Base-by-base conservation (phyloP, 1,284 basidiomycete genomes). In the Lignosus rhinocerotis region DNA sequence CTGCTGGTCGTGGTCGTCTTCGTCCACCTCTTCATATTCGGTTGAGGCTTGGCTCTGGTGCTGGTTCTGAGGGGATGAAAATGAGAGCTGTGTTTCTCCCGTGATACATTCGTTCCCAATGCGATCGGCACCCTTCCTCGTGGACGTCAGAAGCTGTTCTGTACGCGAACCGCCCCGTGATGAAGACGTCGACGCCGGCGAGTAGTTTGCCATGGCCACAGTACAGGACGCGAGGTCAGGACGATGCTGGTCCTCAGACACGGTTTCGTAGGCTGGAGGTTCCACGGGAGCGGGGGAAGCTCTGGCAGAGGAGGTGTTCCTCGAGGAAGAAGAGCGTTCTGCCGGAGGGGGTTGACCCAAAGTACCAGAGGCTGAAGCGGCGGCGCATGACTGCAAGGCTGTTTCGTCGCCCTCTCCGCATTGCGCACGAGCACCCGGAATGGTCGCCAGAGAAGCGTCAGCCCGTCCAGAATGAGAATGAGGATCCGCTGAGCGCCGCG, bases 401-500 rank as follows among this genome's bases (percentile, higher is more conserved):
- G 62, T 64, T 64, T 54, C 58, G 60, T 64, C 55, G 59, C 62
- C 49, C 53, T 51, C 53, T 64, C 62, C 62, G 62, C 62, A 55
- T 64, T 64, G 62, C 53, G 59, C 43, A 57, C 53, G 59, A 59
- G 58, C 59, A 55, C 53, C 62, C 59, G 62, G 59, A 51, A 58
- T 51, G 51, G 62, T 56, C 62, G 59, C 59, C 62, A 64, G 46
- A 64, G 62, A 64, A 64, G 62, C 59, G 53, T 52, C 46, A 50
- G 55, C 38, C 57, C 58, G 48, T 56, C 55, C 62, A 59, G 50
- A 33, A 51, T 39, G 38, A 51, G 50, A 42, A 42, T 42, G 50
- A 42, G 60, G 57, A 57, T 64, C 62, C 62, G 62, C 59, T 61
- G 62, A 61, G 60, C 59, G 62, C 62, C 62, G 62, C 62, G 46